Conservation (phyloP, 768 basidiomycete species). For the Zangia roseola region DNA sequence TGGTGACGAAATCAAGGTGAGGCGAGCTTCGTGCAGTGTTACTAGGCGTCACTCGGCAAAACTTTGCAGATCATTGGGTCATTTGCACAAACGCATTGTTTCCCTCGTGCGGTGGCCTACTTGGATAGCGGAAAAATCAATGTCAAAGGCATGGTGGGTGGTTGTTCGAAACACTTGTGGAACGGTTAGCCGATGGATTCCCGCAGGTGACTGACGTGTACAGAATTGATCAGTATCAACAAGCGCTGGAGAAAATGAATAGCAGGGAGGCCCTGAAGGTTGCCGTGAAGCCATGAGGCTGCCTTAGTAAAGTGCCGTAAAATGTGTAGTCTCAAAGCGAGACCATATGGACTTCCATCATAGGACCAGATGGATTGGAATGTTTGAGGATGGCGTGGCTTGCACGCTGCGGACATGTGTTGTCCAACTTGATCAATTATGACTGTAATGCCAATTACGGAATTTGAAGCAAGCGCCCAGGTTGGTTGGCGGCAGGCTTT, state of each 20-base stretch:
- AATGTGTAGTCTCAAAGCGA: background rate
- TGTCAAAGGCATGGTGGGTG: constrained; percentile 65
- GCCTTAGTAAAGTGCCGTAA: background rate
- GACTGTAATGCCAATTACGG: too few species aligned
- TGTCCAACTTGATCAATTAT: too few species aligned
- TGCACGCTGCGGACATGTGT: too few species aligned
- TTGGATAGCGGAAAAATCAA: constrained; percentile 80
- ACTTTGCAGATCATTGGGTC: constrained; percentile 71
- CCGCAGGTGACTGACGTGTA: constrained; percentile 48
- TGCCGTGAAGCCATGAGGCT: constrained; percentile 47
- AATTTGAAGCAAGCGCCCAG: constrained; percentile 8
- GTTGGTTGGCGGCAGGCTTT: constrained; percentile 3
- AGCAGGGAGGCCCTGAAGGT: constrained; percentile 56
- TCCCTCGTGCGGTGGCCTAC: constrained; percentile 84
- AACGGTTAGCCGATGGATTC: background rate
- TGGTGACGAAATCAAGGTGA: constrained; percentile 59
- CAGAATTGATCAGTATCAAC: constrained; percentile 62
- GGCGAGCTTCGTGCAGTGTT: background rate
- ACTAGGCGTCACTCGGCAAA: background rate
- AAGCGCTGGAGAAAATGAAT: constrained; percentile 69
- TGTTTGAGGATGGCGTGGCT: too few species aligned
- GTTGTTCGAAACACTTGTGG: background rate
- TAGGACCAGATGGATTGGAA: too few species aligned
- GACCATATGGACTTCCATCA: too few species aligned
- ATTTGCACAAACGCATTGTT: constrained; percentile 82